Base-by-base conservation (phyloP, 1,284 basidiomycete species). In the Boletus semigastroideus region DNA sequence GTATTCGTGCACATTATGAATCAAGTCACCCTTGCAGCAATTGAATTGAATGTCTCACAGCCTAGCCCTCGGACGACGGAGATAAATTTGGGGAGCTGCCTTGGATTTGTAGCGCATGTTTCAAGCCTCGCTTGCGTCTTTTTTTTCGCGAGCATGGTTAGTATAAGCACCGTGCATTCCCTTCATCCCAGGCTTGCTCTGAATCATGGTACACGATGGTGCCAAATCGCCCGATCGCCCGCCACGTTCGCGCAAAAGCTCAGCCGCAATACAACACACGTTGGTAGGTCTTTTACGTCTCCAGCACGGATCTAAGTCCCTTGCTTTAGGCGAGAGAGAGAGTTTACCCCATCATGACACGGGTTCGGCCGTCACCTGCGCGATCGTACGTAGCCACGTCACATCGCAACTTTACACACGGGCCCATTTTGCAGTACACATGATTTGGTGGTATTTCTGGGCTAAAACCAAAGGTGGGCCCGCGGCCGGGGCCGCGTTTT, bases 51-150 rank as follows among this genome's bases (percentile, higher is more conserved):
- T 50, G 34, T 48, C 44, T 39, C 19, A 16, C 30, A 13, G 19
- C 42, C 31, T 25, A 5, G 25, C 25, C 25, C 25, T 25, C 25
- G 25, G 25, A 25, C 25, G 25, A 25, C 37, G 30, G 42, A 33
- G 30, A 34, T n/a, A 42, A 31, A 31, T 36, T 16, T 37, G 30
- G 14, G 22, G 30, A 37, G 14, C 36, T 37, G 37, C 20, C 20
- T 37, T 33, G 27, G 12, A 25, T 41, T 27, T 22, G 13, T 34
- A 34, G 19, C 28, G 19, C 19, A 57, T 34, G 54, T 56, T 56
- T 54, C 56, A 58, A 27, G 9, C 25, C 36, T 48, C 38, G 39
- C 56, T 45, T 45, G 33, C 38, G 17, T 4, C 11, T 25, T 25
- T 25, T 25, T 16, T 16, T 36, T 20, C 41, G 37, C 42, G 20